Conservation (phyloP, 2,329 filamentous ascomycete genomes). For the Coniochaeta pulveracea region DNA sequence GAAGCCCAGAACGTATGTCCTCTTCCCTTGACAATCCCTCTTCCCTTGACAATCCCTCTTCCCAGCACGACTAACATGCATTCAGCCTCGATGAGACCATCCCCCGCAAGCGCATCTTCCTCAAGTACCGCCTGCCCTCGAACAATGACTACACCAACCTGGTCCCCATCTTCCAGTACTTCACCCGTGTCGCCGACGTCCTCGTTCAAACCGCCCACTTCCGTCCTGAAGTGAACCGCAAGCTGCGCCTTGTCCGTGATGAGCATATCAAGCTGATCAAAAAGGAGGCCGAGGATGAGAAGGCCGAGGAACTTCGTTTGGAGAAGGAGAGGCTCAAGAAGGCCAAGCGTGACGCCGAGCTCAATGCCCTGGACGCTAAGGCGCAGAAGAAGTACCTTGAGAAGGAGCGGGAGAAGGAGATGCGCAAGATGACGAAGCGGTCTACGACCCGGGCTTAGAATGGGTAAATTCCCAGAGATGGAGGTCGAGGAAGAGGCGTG, state of each 20-base stretch:
- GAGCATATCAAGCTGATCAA: constrained; percentile 69
- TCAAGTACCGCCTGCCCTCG: constrained; percentile 61
- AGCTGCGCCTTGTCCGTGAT: constrained; percentile 71
- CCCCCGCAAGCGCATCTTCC: constrained; percentile 77
- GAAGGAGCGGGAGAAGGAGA: constrained; percentile 66
- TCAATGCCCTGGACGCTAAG: constrained; percentile 67
- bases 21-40: too few relatives aligned
- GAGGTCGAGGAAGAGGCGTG: too few relatives aligned
- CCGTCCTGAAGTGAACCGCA: constrained; percentile 80
- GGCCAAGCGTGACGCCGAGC: constrained; percentile 76
- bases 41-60: background rate
- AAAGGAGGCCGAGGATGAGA: constrained; percentile 67
- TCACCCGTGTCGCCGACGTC: constrained; percentile 73
- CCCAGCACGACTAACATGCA: background rate
- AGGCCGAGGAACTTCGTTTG: constrained; percentile 63
- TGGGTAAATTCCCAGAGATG: too few relatives aligned
- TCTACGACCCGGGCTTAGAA: constrained; percentile 37
- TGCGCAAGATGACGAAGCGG: constrained; percentile 43
- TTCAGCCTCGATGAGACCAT: constrained; percentile 70
- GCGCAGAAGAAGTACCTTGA: constrained; percentile 80
- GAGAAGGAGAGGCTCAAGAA: constrained; percentile 73
- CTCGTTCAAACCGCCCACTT: constrained; percentile 72
- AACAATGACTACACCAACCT: constrained; percentile 52
- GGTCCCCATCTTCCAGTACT: constrained; percentile 68
- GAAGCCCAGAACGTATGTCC: constrained; percentile 67